These are phyloP conservation scores for Ophiostoma australiae DNA, from an alignment of 2,329 filamentous ascomycete species.

Conservation along the genomic window DNA sequence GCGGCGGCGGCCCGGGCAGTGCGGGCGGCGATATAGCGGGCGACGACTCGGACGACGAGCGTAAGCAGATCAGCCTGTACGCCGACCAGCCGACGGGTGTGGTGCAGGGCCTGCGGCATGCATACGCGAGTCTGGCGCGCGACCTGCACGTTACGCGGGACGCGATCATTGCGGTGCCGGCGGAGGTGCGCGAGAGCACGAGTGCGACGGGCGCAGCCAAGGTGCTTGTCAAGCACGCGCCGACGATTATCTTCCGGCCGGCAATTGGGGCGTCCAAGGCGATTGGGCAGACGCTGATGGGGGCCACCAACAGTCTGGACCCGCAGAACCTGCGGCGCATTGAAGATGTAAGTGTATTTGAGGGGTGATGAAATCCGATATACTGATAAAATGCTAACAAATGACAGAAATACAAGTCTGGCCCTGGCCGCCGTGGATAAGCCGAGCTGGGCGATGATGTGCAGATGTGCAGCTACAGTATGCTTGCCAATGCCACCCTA, in stretches of 20 bases:
- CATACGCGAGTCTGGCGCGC: conserved; percentile 74
- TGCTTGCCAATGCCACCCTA: background rate
- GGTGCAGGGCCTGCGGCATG: conserved; percentile 76
- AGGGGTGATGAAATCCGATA: conserved; percentile 54
- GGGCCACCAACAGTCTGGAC: conserved; percentile 88
- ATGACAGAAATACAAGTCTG: conserved; percentile 30
- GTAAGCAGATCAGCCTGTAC: conserved; percentile 80
- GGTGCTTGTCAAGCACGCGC: conserved; percentile 73
- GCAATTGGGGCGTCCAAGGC: conserved; percentile 87
- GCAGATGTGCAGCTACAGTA: background rate
- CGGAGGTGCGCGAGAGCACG: conserved; percentile 80
- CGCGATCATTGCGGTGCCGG: conserved; percentile 90
- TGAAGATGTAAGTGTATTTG: conserved; percentile 73
- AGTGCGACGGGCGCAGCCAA: conserved; percentile 74
- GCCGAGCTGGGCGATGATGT: background rate
- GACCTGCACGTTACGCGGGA: conserved; percentile 84
- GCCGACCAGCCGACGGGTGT: conserved; percentile 91
- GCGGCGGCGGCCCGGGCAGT: conserved; percentile 19
- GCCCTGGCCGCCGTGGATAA: conserved; percentile 26
- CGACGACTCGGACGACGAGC: conserved; percentile 61
- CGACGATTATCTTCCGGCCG: conserved; percentile 87
- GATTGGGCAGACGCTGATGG: conserved; percentile 81
- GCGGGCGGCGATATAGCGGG: conserved; percentile 37
- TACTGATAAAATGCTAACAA: conserved; percentile 38
- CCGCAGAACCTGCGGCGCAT: conserved; percentile 72